phyloP scores from a whole-genome alignment of 2,329 filamentous ascomycete genomes.

The Colletotrichum nymphaeae region DNA sequence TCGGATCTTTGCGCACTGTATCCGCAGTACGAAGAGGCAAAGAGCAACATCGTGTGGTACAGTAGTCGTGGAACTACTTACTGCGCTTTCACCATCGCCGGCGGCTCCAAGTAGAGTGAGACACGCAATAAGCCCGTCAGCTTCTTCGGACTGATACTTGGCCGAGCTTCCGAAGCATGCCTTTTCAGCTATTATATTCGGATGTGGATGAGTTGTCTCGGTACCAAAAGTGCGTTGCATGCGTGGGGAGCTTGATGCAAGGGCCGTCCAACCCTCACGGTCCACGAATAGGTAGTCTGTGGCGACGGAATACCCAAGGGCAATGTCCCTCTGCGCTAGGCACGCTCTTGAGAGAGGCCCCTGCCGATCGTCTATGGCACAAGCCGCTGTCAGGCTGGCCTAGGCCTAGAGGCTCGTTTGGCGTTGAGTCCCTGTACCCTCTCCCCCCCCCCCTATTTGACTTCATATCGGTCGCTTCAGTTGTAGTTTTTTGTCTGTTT shows the following conservation, averaged over 20 bases:
- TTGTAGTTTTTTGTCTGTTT: background rate
- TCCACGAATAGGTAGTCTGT: constrained; percentile 1
- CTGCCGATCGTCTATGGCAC: constrained; percentile 17
- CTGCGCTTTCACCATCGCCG: background rate
- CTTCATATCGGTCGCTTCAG: background rate
- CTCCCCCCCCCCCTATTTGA: constrained; percentile 4
- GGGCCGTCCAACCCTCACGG: background rate
- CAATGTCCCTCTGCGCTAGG: background rate
- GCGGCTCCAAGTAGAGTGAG: constrained; percentile 6
- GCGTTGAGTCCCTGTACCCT: background rate
- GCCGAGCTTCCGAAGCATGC: background rate
- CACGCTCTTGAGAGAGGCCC: constrained; percentile 6
- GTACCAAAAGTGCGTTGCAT: background rate
- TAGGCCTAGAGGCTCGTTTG: constrained; percentile 5
- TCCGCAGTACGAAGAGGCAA: background rate
- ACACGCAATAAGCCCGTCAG: constrained; percentile 3
- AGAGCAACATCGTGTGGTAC: background rate
- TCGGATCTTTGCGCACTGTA: constrained; percentile 11
- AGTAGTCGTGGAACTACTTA: background rate
- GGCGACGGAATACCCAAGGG: background rate
- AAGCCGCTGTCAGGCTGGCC: constrained; percentile 9
- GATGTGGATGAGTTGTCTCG: constrained; percentile 4
- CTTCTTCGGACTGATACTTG: background rate
- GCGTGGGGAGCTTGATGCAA: background rate
- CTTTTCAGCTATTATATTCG: background rate